A percentile compares a stretch with the other conserved stretches of the same genome.
phyloP scores from a whole-genome alignment of 1,139 yeast genomes.

The Candida anutae region DNA sequence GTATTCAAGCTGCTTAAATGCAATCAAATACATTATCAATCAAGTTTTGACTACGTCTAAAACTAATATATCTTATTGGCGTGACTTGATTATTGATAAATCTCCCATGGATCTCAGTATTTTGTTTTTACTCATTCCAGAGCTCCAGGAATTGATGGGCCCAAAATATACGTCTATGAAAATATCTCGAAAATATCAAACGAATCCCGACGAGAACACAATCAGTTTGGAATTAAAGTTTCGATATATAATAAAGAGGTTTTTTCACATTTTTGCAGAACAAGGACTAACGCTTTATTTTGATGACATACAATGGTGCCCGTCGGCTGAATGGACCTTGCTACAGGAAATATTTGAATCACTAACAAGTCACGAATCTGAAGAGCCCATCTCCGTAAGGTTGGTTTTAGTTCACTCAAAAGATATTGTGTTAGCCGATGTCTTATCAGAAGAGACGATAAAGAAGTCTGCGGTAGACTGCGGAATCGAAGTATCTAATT shows the following conservation, averaged over 20 bases:
- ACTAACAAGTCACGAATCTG: conserved; percentile 14
- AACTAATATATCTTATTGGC: conserved; percentile 32
- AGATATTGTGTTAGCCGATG: not conserved
- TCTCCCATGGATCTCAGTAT: conserved; percentile 38
- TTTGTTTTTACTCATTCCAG: conserved; percentile 39
- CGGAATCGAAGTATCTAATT: conserved; percentile 3
- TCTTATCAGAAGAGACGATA: conserved; percentile 1
- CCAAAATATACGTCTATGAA: conserved; percentile 19
- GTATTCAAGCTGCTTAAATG: conserved; percentile 22
- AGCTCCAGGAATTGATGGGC: conserved; percentile 37
- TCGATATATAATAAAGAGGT: conserved; percentile 34
- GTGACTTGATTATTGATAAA: conserved; percentile 31
- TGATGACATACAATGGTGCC: conserved; percentile 45
- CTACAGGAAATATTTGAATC: conserved; percentile 21
- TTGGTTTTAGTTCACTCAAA: conserved; percentile 10
- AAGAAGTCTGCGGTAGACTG: conserved; percentile 1
- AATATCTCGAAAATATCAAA: conserved; percentile 10
- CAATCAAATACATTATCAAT: conserved; percentile 32
- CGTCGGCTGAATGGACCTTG: conserved; percentile 21
- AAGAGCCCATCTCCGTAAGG: conserved; percentile 11
- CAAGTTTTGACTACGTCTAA: conserved; percentile 37
- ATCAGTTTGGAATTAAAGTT: conserved; percentile 32
- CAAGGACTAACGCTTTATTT: conserved; percentile 40
- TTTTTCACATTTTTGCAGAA: conserved; percentile 34
- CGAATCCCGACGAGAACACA: not conserved